Percentiles rank a stretch among this genome's conserved stretches.
Conservation (phyloP, 345 rosid species). For the Eucalyptus pauciflora region DNA sequence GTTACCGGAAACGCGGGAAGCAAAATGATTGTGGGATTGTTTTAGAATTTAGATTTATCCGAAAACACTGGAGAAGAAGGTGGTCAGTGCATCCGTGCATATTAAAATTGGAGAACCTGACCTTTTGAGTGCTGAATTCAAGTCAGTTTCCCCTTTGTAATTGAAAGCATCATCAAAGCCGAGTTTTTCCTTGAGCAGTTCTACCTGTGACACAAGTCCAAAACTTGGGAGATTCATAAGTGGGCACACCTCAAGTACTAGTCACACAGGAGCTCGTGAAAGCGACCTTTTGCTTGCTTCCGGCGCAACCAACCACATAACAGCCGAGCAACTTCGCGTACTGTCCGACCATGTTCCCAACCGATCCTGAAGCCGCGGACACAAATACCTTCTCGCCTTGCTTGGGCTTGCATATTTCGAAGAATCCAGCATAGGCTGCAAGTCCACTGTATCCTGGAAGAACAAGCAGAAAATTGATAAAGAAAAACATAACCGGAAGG, state of each 20-base stretch:
- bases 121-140: conserved; percentile 24
- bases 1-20: not conserved
- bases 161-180: conserved; percentile 48
- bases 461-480: not conserved
- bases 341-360: conserved; percentile 41
- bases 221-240: not conserved
- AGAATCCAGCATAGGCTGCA: conserved; percentile 27
- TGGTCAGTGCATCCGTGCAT: not conserved
- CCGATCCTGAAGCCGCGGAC: conserved; percentile 36
- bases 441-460: conserved; percentile 34
- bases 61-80: not conserved
- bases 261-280: not conserved
- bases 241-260: not conserved
- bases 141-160: conserved; percentile 30
- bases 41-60: not conserved
- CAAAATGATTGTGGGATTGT: not conserved
- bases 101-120: not conserved
- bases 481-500: not conserved
- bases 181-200: conserved; percentile 34
- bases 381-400: conserved; percentile 34
- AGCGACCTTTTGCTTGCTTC: conserved; percentile 27
- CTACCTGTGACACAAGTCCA: conserved; percentile 2
- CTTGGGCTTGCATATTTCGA: conserved; percentile 28
- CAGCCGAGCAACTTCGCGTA: conserved; percentile 29
- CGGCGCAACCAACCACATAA: conserved; percentile 39